Evolutionary conservation across 2,329 filamentous ascomycete species (phyloP).

Genomic region (Trichoderma oligosporum): DNA sequence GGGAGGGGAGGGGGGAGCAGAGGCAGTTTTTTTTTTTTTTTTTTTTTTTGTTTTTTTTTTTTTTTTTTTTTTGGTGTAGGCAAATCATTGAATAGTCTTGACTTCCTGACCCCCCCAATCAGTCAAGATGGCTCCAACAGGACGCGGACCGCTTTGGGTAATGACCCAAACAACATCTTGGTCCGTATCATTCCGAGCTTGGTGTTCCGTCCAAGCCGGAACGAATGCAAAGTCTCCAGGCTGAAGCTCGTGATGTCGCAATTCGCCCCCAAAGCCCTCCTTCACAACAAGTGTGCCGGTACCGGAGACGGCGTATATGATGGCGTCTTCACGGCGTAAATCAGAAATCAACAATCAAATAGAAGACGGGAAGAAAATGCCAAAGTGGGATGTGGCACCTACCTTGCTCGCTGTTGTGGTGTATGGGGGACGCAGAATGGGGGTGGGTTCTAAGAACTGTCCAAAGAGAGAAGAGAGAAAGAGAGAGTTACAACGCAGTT

Average conservation of each 20-base stretch:
- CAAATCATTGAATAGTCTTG: conserved; percentile 20
- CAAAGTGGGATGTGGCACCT: conserved; percentile 24
- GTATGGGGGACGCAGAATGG: conserved; percentile 57
- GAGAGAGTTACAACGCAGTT: conserved; percentile 16
- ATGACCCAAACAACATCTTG: conserved; percentile 62
- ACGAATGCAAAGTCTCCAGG: conserved; percentile 68
- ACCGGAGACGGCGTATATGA: conserved; percentile 63
- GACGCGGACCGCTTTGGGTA: conserved; percentile 57
- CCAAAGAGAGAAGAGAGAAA: not conserved
- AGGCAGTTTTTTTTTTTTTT: too few relatives aligned
- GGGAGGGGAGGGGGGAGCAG: too few relatives aligned
- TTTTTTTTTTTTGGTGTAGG: too few relatives aligned
- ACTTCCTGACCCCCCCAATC: conserved; percentile 56
- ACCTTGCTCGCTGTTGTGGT: conserved; percentile 69
- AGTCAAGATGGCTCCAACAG: conserved; percentile 59
- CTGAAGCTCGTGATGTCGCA: conserved; percentile 53
- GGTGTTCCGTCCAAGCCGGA: conserved; percentile 67
- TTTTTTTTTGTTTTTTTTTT: too few relatives aligned
- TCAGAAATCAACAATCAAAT: conserved; percentile 11
- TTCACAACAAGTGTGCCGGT: conserved; percentile 57
- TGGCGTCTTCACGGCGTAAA: conserved; percentile 51
- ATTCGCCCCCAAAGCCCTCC: conserved; percentile 48
- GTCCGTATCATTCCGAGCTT: conserved; percentile 63
- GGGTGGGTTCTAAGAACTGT: conserved; percentile 62
- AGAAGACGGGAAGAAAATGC: conserved; percentile 5